Evolutionary conservation across 2,329 filamentous ascomycete species (phyloP), one percentile per base, ranked within the genome.

Genomic region (Incumbomyces delicatus): DNA sequence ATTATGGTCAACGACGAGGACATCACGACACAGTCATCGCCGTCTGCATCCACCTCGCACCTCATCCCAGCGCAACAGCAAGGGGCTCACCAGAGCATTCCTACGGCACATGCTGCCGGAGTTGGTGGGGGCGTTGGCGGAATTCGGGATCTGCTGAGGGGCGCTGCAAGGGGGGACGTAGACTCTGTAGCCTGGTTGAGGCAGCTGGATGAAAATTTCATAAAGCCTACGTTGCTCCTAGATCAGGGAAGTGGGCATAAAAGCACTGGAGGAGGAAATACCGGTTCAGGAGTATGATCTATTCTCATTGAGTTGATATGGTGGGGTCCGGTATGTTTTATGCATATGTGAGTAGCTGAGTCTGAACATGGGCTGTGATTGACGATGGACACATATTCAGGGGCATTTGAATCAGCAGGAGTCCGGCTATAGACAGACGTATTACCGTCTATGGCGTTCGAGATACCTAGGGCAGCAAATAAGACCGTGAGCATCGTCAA

Each of bases 141-240:
- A 80, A 80, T 95, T 49, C 80, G 81, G 47, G 85, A 90, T 60
- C 71, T 98, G 7, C 80, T 94, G 56, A 85, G 77, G 20, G 79
- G 80, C 1, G 76, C 84, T 13, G 77, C 84, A 1, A 27, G 42
- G 13, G 42, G 42, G 11, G 42, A 45, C 29, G 87, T 94, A 42
- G 92, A 98, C 63, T 88, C 94, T 37, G 85, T 86, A 8, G 87
- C 85, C 38, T 79, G 94, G 68, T 94, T 98, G 65, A 82, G 81
- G 56, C 89, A 95, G 66, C 71, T 98, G 50, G 92, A 98, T 63
- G 92, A 98, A 65, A 87, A 89, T 50, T 95, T 88, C 63, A 89
- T 96, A 66, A 96, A 96, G 72, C 90, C 90, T 14, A 86, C 83
- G 61, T 68, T 96, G 46, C 66, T 96, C 54, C 75, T 96, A 16